Conservation (phyloP, 1,284 basidiomycete species). For the Anthracocystis setariae region DNA sequence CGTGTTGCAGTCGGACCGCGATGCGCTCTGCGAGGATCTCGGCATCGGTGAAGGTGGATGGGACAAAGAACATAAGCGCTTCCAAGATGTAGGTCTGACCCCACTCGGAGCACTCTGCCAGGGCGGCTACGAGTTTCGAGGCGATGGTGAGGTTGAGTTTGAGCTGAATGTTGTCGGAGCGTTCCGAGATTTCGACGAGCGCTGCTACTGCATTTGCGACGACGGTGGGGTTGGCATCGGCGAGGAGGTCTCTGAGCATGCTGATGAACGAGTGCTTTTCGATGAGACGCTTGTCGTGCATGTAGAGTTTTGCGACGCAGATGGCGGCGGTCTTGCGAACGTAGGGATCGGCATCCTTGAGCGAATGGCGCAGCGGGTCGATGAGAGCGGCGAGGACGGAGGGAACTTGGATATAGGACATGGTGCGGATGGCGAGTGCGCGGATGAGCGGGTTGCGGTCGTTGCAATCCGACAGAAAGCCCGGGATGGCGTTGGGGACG, state of each 20-base stretch:
- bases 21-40: constrained; percentile 93
- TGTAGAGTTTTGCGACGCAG: constrained; percentile 87
- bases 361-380: constrained; percentile 84
- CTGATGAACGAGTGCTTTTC: constrained; percentile 87
- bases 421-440: constrained; percentile 90
- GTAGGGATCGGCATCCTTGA: constrained; percentile 90
- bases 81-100: constrained; percentile 99
- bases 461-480: constrained; percentile 90
- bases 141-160: constrained; percentile 83
- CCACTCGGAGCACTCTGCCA: constrained; percentile 95
- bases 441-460: constrained; percentile 91
- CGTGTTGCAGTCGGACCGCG: constrained; percentile 87
- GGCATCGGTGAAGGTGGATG: constrained; percentile 85
- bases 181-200: constrained; percentile 86
- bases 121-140: constrained; percentile 82
- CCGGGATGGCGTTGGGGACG: constrained; percentile 85
- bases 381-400: constrained; percentile 75
- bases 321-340: constrained; percentile 96
- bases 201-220: constrained; percentile 95
- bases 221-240: constrained; percentile 92
- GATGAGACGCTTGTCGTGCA: constrained; percentile 82
- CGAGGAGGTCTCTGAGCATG: constrained; percentile 84
- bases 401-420: constrained; percentile 85
- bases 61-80: constrained; percentile 89
- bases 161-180: constrained; percentile 85